These are phyloP conservation scores for Trapa incisa DNA, from an alignment of 345 rosid species.

Conservation along the genomic window DNA sequence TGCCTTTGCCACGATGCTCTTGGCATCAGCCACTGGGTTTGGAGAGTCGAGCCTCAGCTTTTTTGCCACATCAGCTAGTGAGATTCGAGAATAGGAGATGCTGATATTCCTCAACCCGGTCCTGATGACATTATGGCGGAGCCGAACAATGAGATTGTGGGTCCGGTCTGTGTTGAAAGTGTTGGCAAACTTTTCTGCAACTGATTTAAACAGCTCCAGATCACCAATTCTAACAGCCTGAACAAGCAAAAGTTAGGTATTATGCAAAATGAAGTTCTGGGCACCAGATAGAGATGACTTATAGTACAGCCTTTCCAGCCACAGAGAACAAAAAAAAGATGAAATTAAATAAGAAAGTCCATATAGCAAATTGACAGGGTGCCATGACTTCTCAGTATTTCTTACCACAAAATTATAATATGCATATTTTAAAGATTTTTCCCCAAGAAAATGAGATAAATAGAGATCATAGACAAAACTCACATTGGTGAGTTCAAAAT, in stretches of 20 bases:
- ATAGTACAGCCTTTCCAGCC: background rate
- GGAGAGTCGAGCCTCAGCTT: conserved; percentile 48
- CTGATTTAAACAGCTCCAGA: conserved; percentile 64
- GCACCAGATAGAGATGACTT: no score
- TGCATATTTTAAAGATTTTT: background rate
- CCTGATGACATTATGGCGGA: conserved; percentile 69
- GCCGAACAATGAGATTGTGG: conserved; percentile 55
- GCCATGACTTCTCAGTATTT: background rate
- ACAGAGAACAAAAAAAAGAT: background rate
- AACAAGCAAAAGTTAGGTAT: background rate
- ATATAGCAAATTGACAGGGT: background rate
- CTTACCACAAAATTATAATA: background rate
- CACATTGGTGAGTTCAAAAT: conserved; percentile 84
- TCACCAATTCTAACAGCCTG: conserved; percentile 90
- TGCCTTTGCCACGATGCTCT: conserved; percentile 77
- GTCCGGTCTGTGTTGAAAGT: conserved; percentile 56
- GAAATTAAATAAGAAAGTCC: background rate
- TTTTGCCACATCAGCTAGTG: conserved; percentile 51
- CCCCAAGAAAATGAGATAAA: background rate
- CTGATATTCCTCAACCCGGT: conserved; percentile 69
- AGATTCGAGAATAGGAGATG: conserved; percentile 67
- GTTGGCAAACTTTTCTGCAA: conserved; percentile 62
- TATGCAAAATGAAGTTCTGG: no score
- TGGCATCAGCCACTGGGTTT: conserved; percentile 64
- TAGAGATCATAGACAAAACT: conserved; percentile 14